These are phyloP conservation scores for Coemansia interrupta DNA, from an alignment of 192 early-diverging fungal species.

Conservation along the genomic window DNA sequence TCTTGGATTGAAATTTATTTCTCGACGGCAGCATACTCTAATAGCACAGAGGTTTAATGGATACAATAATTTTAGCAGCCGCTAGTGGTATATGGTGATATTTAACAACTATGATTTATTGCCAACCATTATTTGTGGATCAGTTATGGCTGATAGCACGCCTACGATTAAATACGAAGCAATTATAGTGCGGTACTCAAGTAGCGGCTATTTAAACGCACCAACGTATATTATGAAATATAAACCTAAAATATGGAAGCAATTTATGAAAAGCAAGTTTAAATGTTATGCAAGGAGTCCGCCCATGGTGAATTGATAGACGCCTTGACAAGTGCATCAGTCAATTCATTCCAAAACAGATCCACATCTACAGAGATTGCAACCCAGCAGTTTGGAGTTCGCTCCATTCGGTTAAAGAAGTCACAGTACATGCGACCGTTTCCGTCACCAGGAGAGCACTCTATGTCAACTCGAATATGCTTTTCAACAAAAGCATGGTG, in stretches of 20 bases:
- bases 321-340: constrained; percentile 11
- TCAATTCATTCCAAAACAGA: constrained; percentile 29
- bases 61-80: constrained; percentile 3
- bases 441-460: constrained; percentile 2
- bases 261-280: too few relatives aligned
- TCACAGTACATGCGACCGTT: constrained; percentile 19
- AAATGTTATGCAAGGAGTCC: too few relatives aligned
- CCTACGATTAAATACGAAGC: too few relatives aligned
- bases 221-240: too few relatives aligned
- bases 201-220: too few relatives aligned
- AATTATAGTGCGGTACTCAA: too few relatives aligned
- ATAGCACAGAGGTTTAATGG: neutral
- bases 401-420: neutral
- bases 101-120: neutral
- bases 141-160: too few relatives aligned
- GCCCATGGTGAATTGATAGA: constrained; percentile 1
- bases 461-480: constrained; percentile 13
- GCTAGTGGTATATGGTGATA: constrained; percentile 11
- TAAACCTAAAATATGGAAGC: too few relatives aligned
- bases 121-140: too few relatives aligned
- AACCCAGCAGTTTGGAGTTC: constrained; percentile 22
- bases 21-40: neutral
- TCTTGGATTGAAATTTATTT: constrained; percentile 5
- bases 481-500: constrained; percentile 13
- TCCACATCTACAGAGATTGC: constrained; percentile 15